Base-by-base conservation (phyloP, 768 basidiomycete species). In the Clitopilus hobsonii region DNA sequence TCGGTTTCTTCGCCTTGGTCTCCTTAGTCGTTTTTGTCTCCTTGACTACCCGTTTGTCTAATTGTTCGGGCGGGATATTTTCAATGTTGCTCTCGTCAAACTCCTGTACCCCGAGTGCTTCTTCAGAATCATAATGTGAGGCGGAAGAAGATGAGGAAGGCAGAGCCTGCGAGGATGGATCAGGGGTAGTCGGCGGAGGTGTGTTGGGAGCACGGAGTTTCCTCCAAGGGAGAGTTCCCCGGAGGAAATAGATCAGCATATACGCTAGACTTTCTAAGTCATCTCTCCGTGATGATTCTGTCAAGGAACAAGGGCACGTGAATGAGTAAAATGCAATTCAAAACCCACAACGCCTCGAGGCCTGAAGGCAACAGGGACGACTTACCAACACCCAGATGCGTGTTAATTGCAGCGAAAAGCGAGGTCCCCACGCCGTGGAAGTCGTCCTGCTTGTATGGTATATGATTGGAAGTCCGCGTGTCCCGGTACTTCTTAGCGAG, bases 261-360 rank as follows among this genome's bases (percentile, higher is more conserved):
- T 91, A 91, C 0, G 89, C 86, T 6, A 91, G 74, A 0, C 84
- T 84, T 69, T 91, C 89, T 55, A 91, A 79, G 63, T 91, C 89
- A 60, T 91, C 89, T 32, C 89, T 79, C 49, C 89, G 81, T 5
- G 87, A 86, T 10, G 83, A 84, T 68, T 91, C 89, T 85, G 66
- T 52, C 50, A 60, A 54, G 30, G 20, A 1, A 49, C 13, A 29
- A 16, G 49, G 26, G 14, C 49, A 27, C n/a, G 30, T 51, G 30
- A 32, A 29, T 28, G 30, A 28, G 30, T 13, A n/a, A 49, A 49
- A 27, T 28, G 49, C 27, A 5, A 20, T 26, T 27, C n/a, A 27
- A 14, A 22, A n/a, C 20, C 13, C 47, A 11, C 28, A 57, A 56
- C 49, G 56, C 61, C 20, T 38, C 38, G 14, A 56, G 54, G 49